Evolutionary conservation across 306 rosid species (phyloP).

Genomic region (Sicyos edulis): DNA sequence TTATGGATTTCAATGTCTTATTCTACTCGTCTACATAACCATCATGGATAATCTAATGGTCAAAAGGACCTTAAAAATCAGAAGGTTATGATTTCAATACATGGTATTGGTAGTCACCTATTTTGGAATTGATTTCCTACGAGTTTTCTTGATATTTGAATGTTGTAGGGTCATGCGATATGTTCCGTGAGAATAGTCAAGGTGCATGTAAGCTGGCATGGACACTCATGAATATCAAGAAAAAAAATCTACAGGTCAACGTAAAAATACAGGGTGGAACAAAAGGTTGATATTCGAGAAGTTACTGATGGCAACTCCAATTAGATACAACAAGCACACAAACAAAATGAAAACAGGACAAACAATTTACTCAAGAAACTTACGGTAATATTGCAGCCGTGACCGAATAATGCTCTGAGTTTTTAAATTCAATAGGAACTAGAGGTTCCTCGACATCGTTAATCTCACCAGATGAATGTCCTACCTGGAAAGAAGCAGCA

Average conservation of each 20-base stretch:
- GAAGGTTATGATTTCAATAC: too few relatives aligned
- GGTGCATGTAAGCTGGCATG: too few relatives aligned
- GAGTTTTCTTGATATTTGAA: too few relatives aligned
- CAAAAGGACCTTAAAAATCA: too few relatives aligned
- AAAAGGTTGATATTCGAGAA: background rate
- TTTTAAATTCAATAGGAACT: slow-evolving; percentile 33
- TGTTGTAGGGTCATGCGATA: too few relatives aligned
- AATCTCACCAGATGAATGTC: slow-evolving; percentile 40
- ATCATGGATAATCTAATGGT: too few relatives aligned
- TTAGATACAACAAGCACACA: background rate
- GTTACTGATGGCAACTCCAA: background rate
- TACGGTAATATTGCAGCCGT: slow-evolving; percentile 75
- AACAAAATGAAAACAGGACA: slow-evolving; percentile 6
- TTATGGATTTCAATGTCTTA: background rate
- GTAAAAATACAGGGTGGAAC: background rate
- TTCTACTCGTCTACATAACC: background rate
- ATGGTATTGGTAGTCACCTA: too few relatives aligned
- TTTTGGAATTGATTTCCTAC: too few relatives aligned
- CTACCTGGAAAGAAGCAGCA: slow-evolving; percentile 36
- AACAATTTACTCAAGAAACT: slow-evolving; percentile 27
- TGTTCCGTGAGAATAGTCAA: too few relatives aligned
- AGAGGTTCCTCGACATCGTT: slow-evolving; percentile 52
- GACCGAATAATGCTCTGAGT: slow-evolving; percentile 48
- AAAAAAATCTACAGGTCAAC: background rate
- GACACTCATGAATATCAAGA: too few relatives aligned